Percentiles rank a stretch among this genome's conserved stretches.
Evolutionary conservation across 495 filamentous ascomycete genomes (phyloP).

Genomic region (Ascodesmis nigricans): DNA sequence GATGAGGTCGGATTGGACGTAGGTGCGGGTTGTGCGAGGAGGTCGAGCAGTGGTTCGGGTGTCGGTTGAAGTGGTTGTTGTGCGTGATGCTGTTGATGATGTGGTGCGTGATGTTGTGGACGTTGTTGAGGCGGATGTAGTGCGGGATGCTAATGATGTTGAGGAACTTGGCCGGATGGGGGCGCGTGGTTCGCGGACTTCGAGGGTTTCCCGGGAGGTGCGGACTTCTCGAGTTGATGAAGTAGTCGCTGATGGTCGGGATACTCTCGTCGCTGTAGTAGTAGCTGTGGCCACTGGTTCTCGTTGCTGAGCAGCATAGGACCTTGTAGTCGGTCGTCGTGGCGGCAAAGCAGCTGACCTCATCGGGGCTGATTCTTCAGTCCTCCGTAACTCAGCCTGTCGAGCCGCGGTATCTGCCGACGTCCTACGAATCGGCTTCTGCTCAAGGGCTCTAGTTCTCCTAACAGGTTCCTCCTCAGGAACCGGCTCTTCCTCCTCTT

Average conservation of each 20-base stretch:
- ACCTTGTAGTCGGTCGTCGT: too few relatives aligned
- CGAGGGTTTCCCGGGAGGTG: too few relatives aligned
- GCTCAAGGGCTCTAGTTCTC: too few relatives aligned
- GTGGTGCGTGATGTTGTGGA: background rate
- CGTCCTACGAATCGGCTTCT: conserved; percentile 14
- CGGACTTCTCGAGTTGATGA: too few relatives aligned
- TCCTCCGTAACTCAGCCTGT: too few relatives aligned
- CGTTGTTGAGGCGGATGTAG: background rate
- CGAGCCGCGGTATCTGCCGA: too few relatives aligned
- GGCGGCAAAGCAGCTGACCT: too few relatives aligned
- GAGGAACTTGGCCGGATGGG: too few relatives aligned
- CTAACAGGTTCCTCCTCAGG: conserved; percentile 1
- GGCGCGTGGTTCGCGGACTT: too few relatives aligned
- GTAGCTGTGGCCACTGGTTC: conserved; percentile 6
- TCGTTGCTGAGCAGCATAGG: conserved; percentile 34
- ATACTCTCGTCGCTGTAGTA: background rate
- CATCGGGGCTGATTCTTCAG: too few relatives aligned
- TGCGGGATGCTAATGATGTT: background rate
- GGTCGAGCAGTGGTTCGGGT: background rate
- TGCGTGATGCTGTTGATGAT: background rate
- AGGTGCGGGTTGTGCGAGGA: background rate
- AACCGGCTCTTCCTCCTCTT: conserved; percentile 21
- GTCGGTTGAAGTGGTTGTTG: background rate
- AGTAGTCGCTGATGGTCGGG: too few relatives aligned
- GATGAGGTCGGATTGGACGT: conserved; percentile 4